These are phyloP conservation scores for Naganishia friedmannii DNA, from an alignment of 768 basidiomycete genomes.

Conservation along the genomic window DNA sequence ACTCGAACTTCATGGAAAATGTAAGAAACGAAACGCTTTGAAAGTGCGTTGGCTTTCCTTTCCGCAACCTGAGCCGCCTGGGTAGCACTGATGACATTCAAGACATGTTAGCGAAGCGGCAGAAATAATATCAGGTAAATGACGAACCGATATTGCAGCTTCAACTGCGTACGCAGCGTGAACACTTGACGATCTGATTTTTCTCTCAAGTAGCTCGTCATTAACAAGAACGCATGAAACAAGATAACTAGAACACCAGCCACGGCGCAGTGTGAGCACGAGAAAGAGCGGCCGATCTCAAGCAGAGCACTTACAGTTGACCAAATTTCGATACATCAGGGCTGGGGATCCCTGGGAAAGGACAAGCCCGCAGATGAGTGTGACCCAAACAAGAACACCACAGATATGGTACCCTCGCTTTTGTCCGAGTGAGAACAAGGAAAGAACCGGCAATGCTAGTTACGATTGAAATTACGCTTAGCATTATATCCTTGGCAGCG, in stretches of 20 bases:
- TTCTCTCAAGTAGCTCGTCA: constrained; percentile 58
- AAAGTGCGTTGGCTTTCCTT: constrained; percentile 71
- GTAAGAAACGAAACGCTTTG: constrained; percentile 64
- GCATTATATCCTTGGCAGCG: constrained; percentile 38
- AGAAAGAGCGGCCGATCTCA: not conserved
- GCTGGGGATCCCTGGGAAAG: constrained; percentile 51
- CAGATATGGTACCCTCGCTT: constrained; percentile 43
- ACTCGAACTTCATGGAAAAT: constrained; percentile 53
- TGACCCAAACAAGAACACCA: constrained; percentile 46
- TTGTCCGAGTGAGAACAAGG: constrained; percentile 52
- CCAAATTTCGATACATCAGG: constrained; percentile 53
- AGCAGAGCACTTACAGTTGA: constrained; percentile 38
- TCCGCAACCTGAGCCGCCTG: constrained; percentile 73
- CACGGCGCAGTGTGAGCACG: constrained; percentile 38
- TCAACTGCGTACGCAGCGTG: constrained; percentile 70
- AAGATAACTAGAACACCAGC: constrained; percentile 60
- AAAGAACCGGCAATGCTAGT: constrained; percentile 47
- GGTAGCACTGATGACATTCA: constrained; percentile 54
- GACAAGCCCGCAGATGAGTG: constrained; percentile 43
- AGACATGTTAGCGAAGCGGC: not conserved
- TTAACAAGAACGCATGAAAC: constrained; percentile 78
- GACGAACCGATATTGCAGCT: constrained; percentile 60
- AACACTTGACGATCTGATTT: constrained; percentile 63
- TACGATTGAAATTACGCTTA: constrained; percentile 23
- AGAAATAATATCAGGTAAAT: not conserved